These are phyloP conservation scores for Forsythia suspensa DNA, from an alignment of 257 asterid genomes.

Conservation along the genomic window DNA sequence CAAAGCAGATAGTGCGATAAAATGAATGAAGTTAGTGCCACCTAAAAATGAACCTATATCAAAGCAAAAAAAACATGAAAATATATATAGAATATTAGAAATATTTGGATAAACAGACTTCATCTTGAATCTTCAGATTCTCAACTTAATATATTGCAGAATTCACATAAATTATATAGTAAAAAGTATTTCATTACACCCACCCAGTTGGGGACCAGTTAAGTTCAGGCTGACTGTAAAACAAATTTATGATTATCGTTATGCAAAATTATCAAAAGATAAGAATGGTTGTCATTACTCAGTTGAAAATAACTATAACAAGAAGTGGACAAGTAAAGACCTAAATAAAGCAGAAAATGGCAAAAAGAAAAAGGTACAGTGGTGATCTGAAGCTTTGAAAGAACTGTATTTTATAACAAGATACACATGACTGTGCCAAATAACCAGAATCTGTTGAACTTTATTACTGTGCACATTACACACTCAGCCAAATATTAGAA, in stretches of 20 bases:
- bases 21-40: slow-evolving; percentile 10
- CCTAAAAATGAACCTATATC: neutral
- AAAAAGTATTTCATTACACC: slow-evolving; percentile 13
- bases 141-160: slow-evolving; percentile 11
- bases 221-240: neutral
- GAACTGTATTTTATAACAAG: neutral
- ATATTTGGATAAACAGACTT: neutral
- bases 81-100: neutral
- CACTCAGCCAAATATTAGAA: neutral
- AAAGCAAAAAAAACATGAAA: slow-evolving; percentile 17
- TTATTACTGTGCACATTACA: neutral
- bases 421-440: neutral
- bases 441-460: neutral
- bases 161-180: neutral
- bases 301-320: neutral
- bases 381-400: neutral
- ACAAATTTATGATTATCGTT: neutral
- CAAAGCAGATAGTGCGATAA: slow-evolving; percentile 23
- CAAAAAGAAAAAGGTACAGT: neutral
- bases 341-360: neutral
- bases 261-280: slow-evolving; percentile 9
- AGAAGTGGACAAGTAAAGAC: slow-evolving; percentile 2
- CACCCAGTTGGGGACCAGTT: slow-evolving; percentile 1
- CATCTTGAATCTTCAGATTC: slow-evolving; percentile 13
- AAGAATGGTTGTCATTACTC: neutral